phyloP scores from a whole-genome alignment of 306 rosid genomes.

The Quercus wislizeni region DNA sequence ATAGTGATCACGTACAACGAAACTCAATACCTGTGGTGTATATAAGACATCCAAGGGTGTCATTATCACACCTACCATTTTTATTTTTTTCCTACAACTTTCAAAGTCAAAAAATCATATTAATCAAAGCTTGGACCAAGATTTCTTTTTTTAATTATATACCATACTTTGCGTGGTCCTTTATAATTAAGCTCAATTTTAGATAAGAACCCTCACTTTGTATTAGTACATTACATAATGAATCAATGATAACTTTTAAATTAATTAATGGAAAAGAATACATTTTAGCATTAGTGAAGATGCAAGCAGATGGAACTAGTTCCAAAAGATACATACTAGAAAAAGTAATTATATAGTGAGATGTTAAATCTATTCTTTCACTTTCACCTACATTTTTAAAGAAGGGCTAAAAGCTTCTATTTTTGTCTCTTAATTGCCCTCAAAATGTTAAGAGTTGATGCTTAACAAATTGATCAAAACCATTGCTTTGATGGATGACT shows the following conservation, averaged over 20 bases:
- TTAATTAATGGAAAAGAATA: too few species aligned
- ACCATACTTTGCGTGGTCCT: neutral
- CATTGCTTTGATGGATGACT: conserved; percentile 4
- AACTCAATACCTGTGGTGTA: neutral
- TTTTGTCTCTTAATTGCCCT: conserved; percentile 6
- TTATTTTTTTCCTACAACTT: too few species aligned
- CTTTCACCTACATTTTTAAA: conserved; percentile 8
- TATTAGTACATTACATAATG: too few species aligned
- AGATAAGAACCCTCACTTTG: neutral
- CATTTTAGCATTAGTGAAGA: neutral
- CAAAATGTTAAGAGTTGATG: neutral
- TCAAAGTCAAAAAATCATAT: neutral
- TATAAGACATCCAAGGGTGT: neutral
- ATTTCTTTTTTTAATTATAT: neutral
- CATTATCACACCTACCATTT: neutral
- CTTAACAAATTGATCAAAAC: conserved; percentile 2
- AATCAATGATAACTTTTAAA: too few species aligned
- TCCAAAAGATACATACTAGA: neutral
- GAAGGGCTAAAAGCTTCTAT: neutral
- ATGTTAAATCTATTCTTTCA: conserved; percentile 11
- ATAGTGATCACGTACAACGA: too few species aligned
- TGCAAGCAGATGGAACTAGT: neutral
- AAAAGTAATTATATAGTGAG: neutral
- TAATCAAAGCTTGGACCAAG: neutral
- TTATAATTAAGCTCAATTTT: neutral